Base-by-base conservation (phyloP, 768 basidiomycete genomes). In the Rhizopogon salebrosus region DNA sequence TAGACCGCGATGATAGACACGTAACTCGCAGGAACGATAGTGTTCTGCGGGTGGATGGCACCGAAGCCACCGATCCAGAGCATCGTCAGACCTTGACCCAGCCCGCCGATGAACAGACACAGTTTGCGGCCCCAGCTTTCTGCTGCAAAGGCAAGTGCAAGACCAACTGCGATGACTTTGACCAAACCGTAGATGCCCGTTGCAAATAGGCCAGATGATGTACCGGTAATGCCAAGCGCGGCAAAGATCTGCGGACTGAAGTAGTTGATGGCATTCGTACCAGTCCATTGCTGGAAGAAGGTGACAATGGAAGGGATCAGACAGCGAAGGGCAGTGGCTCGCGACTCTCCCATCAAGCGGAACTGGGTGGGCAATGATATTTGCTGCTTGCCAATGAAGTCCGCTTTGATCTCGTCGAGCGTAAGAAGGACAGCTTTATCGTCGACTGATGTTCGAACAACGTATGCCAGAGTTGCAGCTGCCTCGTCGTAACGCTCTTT, bases 261-360 rank as follows among this genome's bases (percentile, higher is more conserved):
- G 57, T 82, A 82, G 59, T 79, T 79, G 59, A 81, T 77, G 3
- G 78, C 72, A 55, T 81, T 80, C 11, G 77, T 77, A 13, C 80
- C 80, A 0, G 76, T 80, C 73, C 77, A 78, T 61, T 80, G 71
- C 37, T 67, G 64, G 60, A 73, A 75, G 54, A 77, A 68, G 73
- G 79, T 78, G 54, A 77, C 66, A 23, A 78, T 57, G 1, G 75
- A 70, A 4, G 77, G 75, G 18, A 78, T 77, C 46, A 75, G 70
- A 20, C 71, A 75, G 29, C 75, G 67, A n/a, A 78, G 53, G 0
- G 71, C 70, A n/a, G 71, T 75, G 3, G 60, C 52, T n/a, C 64
- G 68, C 5, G 72, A 75, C 53, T 76, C 75, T 41, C 70, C 73
- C 73, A 80, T 78, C 55, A 67, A 68, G 16, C 43, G 57, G 52